Evolutionary conservation across 495 filamentous ascomycete genomes (phyloP).

Genomic region (Haplographium delicatum): DNA sequence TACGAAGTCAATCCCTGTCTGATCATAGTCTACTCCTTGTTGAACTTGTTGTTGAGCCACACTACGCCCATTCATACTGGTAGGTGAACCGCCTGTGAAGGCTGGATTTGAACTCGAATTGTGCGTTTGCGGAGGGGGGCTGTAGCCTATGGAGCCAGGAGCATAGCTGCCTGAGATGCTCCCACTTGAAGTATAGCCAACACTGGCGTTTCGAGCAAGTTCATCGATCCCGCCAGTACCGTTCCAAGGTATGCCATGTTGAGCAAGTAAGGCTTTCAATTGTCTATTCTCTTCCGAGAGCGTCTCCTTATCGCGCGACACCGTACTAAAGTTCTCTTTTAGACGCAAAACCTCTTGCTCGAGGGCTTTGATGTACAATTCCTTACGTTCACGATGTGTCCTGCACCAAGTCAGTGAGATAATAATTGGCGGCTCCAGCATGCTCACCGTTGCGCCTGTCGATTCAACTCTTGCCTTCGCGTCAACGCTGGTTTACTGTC

Average conservation of each 20-base stretch:
- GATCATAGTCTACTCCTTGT: constrained; percentile 69
- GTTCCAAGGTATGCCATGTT: constrained; percentile 62
- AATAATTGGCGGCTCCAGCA: background rate
- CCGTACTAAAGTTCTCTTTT: constrained; percentile 55
- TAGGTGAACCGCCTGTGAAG: constrained; percentile 1
- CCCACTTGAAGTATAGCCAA: constrained; percentile 45
- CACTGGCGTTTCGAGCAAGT: constrained; percentile 36
- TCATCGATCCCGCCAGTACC: constrained; percentile 39
- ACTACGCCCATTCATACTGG: constrained; percentile 23
- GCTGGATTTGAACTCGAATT: constrained; percentile 1
- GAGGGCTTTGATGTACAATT: constrained; percentile 88
- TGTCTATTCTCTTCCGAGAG: constrained; percentile 70
- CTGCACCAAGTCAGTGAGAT: constrained; percentile 29
- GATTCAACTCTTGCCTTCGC: constrained; percentile 88
- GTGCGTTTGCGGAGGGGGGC: constrained; percentile 28
- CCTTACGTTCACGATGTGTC: constrained; percentile 95
- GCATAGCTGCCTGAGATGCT: constrained; percentile 56
- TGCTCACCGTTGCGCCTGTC: constrained; percentile 86
- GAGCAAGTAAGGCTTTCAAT: constrained; percentile 66
- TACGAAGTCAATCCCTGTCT: constrained; percentile 92
- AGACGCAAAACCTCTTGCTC: constrained; percentile 80
- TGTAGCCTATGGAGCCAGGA: constrained; percentile 31
- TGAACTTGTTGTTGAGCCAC: constrained; percentile 28
- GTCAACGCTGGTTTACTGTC: constrained; percentile 94
- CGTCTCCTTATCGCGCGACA: constrained; percentile 59